phyloP scores from a whole-genome alignment of 148 eudicot species.

The Fagopyrum tataricum region DNA sequence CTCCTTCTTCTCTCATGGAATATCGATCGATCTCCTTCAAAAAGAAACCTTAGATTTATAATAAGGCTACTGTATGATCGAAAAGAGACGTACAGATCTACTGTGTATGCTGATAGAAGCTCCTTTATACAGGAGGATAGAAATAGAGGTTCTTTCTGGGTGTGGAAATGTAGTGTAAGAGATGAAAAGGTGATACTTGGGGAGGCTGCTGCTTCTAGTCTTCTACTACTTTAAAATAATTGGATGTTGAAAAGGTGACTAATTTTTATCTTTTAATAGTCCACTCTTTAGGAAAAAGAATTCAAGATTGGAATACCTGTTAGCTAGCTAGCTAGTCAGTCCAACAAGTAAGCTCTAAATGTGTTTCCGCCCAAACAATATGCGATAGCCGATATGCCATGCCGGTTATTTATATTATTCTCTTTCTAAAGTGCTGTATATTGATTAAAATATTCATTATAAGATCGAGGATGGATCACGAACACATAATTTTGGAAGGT shows the following conservation, averaged over 20 bases:
- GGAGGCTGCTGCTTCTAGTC: background rate
- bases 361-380: no score
- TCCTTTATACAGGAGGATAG: no score
- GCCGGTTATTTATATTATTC: no score
- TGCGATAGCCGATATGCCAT: no score
- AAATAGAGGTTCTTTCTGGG: background rate
- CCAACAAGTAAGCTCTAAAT: background rate
- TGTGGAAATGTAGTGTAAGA: background rate
- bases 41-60: background rate
- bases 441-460: no score
- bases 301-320: background rate
- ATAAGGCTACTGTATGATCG: background rate
- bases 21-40: background rate
- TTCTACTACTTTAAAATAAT: background rate
- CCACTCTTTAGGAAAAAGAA: background rate
- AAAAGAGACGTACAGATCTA: no score
- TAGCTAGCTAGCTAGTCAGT: background rate
- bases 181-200: constrained; percentile 4
- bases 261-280: background rate
- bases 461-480: no score
- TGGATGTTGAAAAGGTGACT: background rate
- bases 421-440: no score
- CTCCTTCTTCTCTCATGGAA: background rate
- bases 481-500: no score
- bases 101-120: no score